Conservation (phyloP, 257 asterid species). For the Buddleja alternifolia region DNA sequence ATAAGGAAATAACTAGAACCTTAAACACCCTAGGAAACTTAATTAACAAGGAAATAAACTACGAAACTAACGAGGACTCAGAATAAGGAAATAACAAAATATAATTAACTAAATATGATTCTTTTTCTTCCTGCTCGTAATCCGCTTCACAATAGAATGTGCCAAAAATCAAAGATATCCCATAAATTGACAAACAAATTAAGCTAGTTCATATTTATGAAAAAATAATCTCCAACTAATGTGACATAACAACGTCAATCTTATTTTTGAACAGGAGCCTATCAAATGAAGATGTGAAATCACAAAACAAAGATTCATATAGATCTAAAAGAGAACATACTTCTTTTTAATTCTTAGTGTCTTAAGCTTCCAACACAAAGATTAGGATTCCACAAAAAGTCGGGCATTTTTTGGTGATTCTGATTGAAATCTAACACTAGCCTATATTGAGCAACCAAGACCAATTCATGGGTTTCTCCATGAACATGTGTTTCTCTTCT, state of each 20-base stretch:
- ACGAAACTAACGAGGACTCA: no score
- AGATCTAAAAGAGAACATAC: conserved; percentile 4
- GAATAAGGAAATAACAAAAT: no score
- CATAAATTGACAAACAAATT: conserved; percentile 4
- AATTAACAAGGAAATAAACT: no score
- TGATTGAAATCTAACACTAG: background rate
- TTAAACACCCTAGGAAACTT: no score
- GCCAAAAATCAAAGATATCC: conserved; percentile 17
- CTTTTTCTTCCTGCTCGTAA: no score
- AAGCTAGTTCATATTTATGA: conserved; percentile 2
- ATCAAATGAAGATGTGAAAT: background rate
- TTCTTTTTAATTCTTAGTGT: conserved; percentile 2
- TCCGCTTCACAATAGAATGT: no score
- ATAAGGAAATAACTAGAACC: no score
- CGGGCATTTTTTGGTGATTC: background rate
- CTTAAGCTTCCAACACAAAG: conserved; percentile 15
- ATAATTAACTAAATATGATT: no score
- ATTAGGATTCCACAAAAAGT: conserved; percentile 10
- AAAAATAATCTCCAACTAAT: conserved; percentile 2
- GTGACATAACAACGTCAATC: background rate
- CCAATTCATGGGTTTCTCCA: conserved; percentile 17
- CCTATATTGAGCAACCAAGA: conserved; percentile 17
- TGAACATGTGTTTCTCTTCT: conserved; percentile 4
- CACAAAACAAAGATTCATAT: background rate
- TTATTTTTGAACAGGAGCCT: background rate